phyloP scores from a whole-genome alignment of 2,329 filamentous ascomycete species.

The Apiospora koreana region DNA sequence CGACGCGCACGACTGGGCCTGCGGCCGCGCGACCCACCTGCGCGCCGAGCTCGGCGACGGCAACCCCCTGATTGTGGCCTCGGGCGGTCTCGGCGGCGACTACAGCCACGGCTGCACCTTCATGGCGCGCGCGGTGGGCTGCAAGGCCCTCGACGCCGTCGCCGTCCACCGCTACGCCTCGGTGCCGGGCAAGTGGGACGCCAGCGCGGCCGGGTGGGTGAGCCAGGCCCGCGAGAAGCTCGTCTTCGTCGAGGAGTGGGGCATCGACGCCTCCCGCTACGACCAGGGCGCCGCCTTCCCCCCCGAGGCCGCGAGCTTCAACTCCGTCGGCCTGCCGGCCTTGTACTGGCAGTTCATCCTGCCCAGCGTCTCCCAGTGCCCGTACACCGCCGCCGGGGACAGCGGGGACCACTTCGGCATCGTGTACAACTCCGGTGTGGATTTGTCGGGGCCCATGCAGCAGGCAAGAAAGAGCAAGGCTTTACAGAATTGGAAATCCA shows the following conservation, averaged over 20 bases:
- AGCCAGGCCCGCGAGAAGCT: slow-evolving; percentile 27
- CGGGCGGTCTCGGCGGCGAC: slow-evolving; percentile 34
- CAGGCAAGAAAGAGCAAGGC: slow-evolving; percentile 19
- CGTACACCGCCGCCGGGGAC: slow-evolving; percentile 25
- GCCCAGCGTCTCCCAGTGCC: slow-evolving; percentile 18
- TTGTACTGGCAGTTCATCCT: slow-evolving; percentile 36
- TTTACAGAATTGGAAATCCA: slow-evolving; percentile 18
- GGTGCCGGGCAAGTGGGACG: slow-evolving; percentile 27
- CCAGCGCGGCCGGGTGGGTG: slow-evolving; percentile 25
- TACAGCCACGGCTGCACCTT: slow-evolving; percentile 31
- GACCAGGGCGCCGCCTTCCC: slow-evolving; percentile 30
- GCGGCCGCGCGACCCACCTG: slow-evolving; percentile 30
- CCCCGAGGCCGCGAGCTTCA: slow-evolving; percentile 30
- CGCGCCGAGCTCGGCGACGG: slow-evolving; percentile 26
- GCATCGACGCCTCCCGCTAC: slow-evolving; percentile 48
- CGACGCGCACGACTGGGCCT: slow-evolving; percentile 30
- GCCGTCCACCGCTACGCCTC: slow-evolving; percentile 30
- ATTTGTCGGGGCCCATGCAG: slow-evolving; percentile 21
- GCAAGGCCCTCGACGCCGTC: slow-evolving; percentile 30
- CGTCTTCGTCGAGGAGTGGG: slow-evolving; percentile 34
- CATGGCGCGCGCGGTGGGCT: slow-evolving; percentile 26
- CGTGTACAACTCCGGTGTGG: slow-evolving; percentile 19
- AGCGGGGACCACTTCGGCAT: slow-evolving; percentile 26
- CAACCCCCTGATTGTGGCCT: slow-evolving; percentile 31
- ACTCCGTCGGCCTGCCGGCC: slow-evolving; percentile 29